These are phyloP conservation scores for Hibiscus trionum DNA, from an alignment of 345 rosid genomes.

Conservation along the genomic window DNA sequence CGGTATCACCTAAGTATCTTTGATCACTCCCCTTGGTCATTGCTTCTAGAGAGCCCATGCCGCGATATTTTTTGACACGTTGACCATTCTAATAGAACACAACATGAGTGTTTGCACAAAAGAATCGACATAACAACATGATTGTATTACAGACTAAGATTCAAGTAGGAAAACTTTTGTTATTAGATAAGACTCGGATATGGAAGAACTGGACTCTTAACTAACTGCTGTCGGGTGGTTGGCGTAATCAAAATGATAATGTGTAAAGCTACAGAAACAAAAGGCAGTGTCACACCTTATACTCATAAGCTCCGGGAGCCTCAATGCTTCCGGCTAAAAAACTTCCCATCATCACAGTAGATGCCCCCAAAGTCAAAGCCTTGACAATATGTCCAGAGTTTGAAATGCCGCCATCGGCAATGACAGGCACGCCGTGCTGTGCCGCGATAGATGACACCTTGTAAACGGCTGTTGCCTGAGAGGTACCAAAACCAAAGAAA, in stretches of 20 bases:
- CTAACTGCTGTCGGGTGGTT: not conserved
- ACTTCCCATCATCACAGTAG: constrained; percentile 96
- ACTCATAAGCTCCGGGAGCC: constrained; percentile 70
- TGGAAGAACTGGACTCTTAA: not conserved
- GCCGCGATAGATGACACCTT: constrained; percentile 78
- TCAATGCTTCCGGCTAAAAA: constrained; percentile 91
- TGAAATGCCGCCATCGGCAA: constrained; percentile 97
- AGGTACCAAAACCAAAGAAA: not conserved
- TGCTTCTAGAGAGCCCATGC: constrained; percentile 98
- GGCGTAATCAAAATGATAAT: not conserved
- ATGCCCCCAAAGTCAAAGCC: constrained; percentile 83
- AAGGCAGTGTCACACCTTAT: constrained; percentile 35
- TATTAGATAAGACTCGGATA: not conserved
- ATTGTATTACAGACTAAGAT: not conserved
- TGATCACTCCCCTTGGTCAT: constrained; percentile 96
- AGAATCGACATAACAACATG: not conserved
- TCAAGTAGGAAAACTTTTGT: too few relatives aligned
- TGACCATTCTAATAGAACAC: constrained; percentile 42
- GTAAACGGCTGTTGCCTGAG: constrained; percentile 86
- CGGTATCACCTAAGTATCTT: constrained; percentile 77
- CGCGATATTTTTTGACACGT: constrained; percentile 70
- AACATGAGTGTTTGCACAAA: not conserved
- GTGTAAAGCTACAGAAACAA: not conserved
- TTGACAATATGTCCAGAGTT: constrained; percentile 94
- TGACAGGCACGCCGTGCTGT: constrained; percentile 64